A percentile compares a stretch with the other conserved stretches of the same genome.
Conservation (phyloP, 2,329 filamentous ascomycete genomes). For the Chaetothyriales sp. region DNA sequence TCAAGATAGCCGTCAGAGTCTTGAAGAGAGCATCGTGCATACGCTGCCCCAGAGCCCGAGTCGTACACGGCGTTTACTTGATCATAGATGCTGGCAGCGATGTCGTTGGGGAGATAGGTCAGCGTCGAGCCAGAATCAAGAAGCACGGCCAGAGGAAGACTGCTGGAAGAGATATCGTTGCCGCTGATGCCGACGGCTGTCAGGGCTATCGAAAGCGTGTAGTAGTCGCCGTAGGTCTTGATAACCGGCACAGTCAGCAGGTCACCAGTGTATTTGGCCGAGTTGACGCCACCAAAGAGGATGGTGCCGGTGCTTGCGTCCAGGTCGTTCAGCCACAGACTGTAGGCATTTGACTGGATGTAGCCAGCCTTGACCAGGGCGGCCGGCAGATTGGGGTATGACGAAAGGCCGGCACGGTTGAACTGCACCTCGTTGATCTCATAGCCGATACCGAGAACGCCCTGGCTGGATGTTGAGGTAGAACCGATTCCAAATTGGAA, state of each 20-base stretch:
- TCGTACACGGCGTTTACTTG: constrained; percentile 46
- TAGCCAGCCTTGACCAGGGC: constrained; percentile 45
- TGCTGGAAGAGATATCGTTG: constrained; percentile 8
- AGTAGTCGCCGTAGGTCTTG: constrained; percentile 34
- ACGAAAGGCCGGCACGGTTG: constrained; percentile 28
- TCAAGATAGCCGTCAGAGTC: constrained; percentile 36
- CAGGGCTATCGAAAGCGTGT: constrained; percentile 55
- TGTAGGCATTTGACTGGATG: constrained; percentile 55
- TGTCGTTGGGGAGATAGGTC: constrained; percentile 46
- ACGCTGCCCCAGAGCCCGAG: constrained; percentile 34
- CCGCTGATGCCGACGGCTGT: constrained; percentile 36
- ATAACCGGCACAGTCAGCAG: constrained; percentile 55
- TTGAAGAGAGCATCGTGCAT: constrained; percentile 39
- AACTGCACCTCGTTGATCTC: constrained; percentile 61
- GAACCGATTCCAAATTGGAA: constrained; percentile 49
- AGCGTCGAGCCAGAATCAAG: constrained; percentile 57
- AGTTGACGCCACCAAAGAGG: constrained; percentile 62
- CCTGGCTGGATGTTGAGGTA: constrained; percentile 42
- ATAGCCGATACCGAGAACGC: constrained; percentile 79
- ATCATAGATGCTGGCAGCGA: constrained; percentile 39
- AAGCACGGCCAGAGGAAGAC: constrained; percentile 42
- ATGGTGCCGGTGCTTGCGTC: constrained; percentile 50
- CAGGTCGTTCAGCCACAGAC: constrained; percentile 61
- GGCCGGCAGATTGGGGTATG: constrained; percentile 56
- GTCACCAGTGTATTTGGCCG: constrained; percentile 45